These are phyloP conservation scores for Wallacemonas rigidus DNA, from an alignment of 208 protist species.

Conservation along the genomic window DNA sequence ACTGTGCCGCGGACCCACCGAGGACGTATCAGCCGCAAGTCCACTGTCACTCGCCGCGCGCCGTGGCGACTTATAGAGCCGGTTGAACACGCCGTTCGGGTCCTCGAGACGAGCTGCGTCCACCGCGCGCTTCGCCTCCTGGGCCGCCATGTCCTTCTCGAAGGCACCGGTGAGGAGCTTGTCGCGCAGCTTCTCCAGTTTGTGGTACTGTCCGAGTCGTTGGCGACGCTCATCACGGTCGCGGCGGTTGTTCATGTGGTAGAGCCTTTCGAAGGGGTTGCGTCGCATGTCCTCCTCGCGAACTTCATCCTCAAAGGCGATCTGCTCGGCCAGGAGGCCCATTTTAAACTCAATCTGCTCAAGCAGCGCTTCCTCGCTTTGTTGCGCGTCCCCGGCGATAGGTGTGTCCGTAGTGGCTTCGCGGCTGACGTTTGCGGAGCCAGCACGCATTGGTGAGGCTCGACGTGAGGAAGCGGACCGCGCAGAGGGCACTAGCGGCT, in stretches of 20 bases:
- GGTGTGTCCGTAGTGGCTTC: background rate
- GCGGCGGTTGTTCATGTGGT: conserved; percentile 84
- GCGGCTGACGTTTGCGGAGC: background rate
- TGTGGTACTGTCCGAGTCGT: conserved; percentile 50
- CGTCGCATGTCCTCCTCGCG: conserved; percentile 47
- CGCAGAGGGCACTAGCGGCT: background rate
- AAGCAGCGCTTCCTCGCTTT: conserved; percentile 38
- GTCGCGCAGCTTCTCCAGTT: conserved; percentile 51
- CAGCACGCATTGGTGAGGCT: background rate
- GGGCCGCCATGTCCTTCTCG: conserved; percentile 35
- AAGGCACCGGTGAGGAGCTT: conserved; percentile 52
- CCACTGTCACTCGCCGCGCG: background rate
- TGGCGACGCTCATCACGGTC: conserved; percentile 66
- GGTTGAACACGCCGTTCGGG: conserved; percentile 57
- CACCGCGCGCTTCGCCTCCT: conserved; percentile 33
- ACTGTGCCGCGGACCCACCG: conserved; percentile 10
- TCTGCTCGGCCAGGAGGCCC: conserved; percentile 39
- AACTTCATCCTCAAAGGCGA: conserved; percentile 30
- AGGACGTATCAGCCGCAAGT: background rate
- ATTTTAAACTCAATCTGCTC: conserved; percentile 53
- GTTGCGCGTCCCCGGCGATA: background rate
- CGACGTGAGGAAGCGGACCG: background rate
- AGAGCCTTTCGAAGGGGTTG: conserved; percentile 69
- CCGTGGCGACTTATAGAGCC: conserved; percentile 48
- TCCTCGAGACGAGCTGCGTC: conserved; percentile 41